Evolutionary conservation across 2,329 filamentous ascomycete genomes (phyloP), one percentile per base, ranked within the genome.

Genomic region (Neoarthrinium moseri): DNA sequence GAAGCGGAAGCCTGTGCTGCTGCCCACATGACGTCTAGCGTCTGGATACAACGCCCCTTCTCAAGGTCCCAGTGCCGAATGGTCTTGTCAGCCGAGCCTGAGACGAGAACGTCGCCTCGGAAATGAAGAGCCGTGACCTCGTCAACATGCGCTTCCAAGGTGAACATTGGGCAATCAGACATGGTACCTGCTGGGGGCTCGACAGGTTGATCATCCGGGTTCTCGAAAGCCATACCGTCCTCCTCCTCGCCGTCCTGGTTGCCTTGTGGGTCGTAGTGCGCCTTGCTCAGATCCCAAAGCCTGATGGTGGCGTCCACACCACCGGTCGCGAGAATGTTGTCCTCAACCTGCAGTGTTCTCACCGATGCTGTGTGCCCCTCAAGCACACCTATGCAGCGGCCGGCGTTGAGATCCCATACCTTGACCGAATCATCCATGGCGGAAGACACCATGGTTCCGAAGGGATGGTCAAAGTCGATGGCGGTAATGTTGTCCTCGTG

Each of bases 321-420:
- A 15, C 94, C 94, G 2, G 94, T 97, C 5, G 91, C 92, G 22
- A 96, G 84, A 51, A 97, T 87, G 63, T 95, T 96, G 63, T 97
- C 92, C 62, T 96, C 89, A 1, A 99, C 89, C 63, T 99, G 94
- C 38, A 99, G 72, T 48, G 92, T 83, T 44, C 92, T 83, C 18
- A 99, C 94, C 1, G 94, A 97, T 6, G 92, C 94, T 12, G 95
- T 87, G 66, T 99, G 94, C 2, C 94, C 94, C 65, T 97, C 94
- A 23, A 99, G 76, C 57, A 89, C 74, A 21, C 94, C 94, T 61
- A 96, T 91, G 66, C 92, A 97, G 26, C 91, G 82, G 29, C 94
- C 94, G 3, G 89, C 87, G 61, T 94, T 96, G 53, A 99, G 74
- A 67, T 99, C 94, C 94, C 94, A 99, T 17, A 99, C 94, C 51